Evolutionary conservation across 345 rosid genomes (phyloP).

Genomic region (Boechera stricta): DNA sequence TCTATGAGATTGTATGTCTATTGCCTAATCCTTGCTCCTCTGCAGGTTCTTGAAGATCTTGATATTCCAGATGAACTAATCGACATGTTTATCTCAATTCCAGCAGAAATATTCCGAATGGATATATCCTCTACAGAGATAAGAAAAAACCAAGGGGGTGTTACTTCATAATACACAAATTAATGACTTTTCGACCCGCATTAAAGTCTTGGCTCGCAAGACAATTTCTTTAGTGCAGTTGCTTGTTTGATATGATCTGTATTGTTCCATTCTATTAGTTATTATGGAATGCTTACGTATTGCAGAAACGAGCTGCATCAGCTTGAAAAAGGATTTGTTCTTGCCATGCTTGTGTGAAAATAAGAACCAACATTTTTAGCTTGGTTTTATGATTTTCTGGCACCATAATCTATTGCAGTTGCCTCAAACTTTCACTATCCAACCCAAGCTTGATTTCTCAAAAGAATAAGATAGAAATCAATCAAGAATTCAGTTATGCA

Average conservation of each 20-base stretch:
- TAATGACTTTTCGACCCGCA: not conserved
- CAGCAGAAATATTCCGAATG: conserved; percentile 68
- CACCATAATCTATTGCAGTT: not conserved
- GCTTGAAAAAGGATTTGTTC: not conserved
- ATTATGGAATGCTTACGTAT: not conserved
- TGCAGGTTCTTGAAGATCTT: conserved; percentile 82
- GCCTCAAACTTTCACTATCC: not conserved
- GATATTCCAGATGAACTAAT: conserved; percentile 69
- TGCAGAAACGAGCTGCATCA: not conserved
- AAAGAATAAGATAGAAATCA: not conserved
- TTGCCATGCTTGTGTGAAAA: conserved; percentile 1
- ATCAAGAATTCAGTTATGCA: not conserved
- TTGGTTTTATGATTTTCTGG: conserved; percentile 4
- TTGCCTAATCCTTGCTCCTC: conserved; percentile 6
- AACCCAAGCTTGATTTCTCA: not conserved
- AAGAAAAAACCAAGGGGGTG: conserved; percentile 49
- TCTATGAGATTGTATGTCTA: conserved; percentile 17
- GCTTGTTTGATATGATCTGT: conserved; percentile 1
- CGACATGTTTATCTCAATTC: conserved; percentile 77
- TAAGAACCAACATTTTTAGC: not conserved
- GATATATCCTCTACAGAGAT: conserved; percentile 83
- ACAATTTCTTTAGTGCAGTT: not conserved
- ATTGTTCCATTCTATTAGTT: not conserved
- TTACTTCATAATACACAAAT: not conserved
- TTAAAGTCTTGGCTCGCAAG: not conserved